Percentiles rank a stretch among this genome's conserved stretches.
These are phyloP conservation scores for Sclerotinia trifoliorum DNA, from an alignment of 2,329 filamentous ascomycete species.

Conservation along the genomic window DNA sequence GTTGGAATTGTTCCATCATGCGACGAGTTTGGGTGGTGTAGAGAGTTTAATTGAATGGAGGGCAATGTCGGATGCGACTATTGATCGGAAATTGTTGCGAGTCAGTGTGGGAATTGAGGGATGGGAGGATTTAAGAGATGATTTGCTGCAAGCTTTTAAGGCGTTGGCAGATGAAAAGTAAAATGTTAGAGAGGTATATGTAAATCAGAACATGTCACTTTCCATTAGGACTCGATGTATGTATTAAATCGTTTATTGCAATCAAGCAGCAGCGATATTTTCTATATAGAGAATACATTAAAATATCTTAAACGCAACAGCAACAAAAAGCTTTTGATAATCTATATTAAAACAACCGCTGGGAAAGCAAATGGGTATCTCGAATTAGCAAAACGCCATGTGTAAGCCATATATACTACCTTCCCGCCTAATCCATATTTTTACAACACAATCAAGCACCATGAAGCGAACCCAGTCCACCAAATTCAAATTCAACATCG, in stretches of 20 bases:
- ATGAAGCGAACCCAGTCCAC: conserved; percentile 24
- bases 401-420: neutral
- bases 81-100: conserved; percentile 72
- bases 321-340: neutral
- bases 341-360: neutral
- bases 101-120: conserved; percentile 86
- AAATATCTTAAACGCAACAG: neutral
- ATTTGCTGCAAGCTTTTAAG: conserved; percentile 67
- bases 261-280: neutral
- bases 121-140: conserved; percentile 77
- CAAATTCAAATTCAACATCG: conserved; percentile 30
- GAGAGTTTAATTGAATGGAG: conserved; percentile 98
- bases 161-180: conserved; percentile 26
- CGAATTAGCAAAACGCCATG: conserved; percentile 13
- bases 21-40: conserved; percentile 88
- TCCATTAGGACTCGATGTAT: neutral
- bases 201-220: neutral
- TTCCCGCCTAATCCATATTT: neutral
- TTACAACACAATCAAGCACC: conserved; percentile 4
- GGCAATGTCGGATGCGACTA: conserved; percentile 74
- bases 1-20: conserved; percentile 84
- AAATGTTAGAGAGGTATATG: neutral
- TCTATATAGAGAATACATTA: neutral
- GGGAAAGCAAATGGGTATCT: conserved; percentile 23
- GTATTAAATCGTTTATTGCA: neutral